Base-by-base conservation (phyloP, 352 stramenopile genomes). In the Pythium grandisporangium region DNA sequence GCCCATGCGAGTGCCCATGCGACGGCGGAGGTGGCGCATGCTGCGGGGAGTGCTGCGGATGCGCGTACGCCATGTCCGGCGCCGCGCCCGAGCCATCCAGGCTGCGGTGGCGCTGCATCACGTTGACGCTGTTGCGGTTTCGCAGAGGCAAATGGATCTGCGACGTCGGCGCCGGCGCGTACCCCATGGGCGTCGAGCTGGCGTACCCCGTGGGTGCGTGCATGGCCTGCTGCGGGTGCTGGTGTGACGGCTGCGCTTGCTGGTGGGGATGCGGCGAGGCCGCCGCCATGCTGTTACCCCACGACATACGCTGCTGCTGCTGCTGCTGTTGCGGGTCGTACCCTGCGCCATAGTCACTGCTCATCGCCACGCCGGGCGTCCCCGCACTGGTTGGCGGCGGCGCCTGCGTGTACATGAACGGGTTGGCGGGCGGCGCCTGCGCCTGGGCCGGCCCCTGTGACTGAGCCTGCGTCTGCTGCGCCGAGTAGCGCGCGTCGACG, bases 131-230 rank as follows among this genome's bases (percentile, higher is more conserved):
- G 22, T 60, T 62, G 19, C 67, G 67, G 37, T 86, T 63, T 13
- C 72, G 67, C 30, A 86, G 54, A 34, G 72, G 67, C 22, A 83
- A 32, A 36, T 83, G 79, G 34, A 86, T 80, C 37, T 82, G 70
- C 7, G 64, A 43, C 8, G 29, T 59, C 26, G 16, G 48, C 51
- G 30, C 35, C 13, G n/a, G n/a, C n/a, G n/a, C n/a, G n/a, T n/a
- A n/a, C n/a, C n/a, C n/a, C n/a, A n/a, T n/a, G n/a, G n/a, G n/a
- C n/a, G n/a, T n/a, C n/a, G n/a, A n/a, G n/a, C n/a, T n/a, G n/a
- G n/a, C n/a, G n/a, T n/a, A n/a, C n/a, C n/a, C n/a, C n/a, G n/a
- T n/a, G n/a, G n/a, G n/a, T n/a, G n/a, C n/a, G n/a, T n/a, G n/a
- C 12, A 24, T 25, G 2, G 37, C 6, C n/a, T 42, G 37, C 27